Base-by-base conservation (phyloP, 352 stramenopile species). In the Pythium sp. region DNA sequence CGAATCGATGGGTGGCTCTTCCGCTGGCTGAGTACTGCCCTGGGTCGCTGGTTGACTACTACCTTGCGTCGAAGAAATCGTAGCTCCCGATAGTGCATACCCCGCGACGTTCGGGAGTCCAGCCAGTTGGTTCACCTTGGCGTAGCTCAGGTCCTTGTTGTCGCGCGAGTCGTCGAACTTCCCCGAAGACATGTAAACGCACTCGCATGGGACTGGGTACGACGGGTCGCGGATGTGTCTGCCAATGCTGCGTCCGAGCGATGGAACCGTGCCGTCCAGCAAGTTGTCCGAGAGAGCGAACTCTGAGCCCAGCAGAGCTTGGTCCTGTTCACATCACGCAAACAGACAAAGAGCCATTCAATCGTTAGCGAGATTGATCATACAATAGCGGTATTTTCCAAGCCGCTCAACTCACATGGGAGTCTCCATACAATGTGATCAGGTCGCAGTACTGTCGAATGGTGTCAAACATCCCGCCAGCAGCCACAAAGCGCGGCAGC, bases 391-490 rank as follows among this genome's bases (percentile, higher is more conserved):
- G 12, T 12, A 24, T 5, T 9, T 22, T 51, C 6, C 6, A 20
- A 22, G 2, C 5, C 18, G 5, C 11, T 51, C 43, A 51, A 9
- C 18, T 6, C n/a, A 65, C 64, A 49, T 65, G 53, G 4, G 62
- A 69, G 64, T 92, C 83, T 14, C 80, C 84, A 30, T 90, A 80
- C 24, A 92, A 65, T n/a, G 82, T 91, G 46, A 92, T 78, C 12
- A 72, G 62, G 4, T 67, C 38, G 36, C 71, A 79, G 41, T 89
- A 78, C 62, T 79, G 67, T 0, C 78, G 76, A 2, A 89, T 67
- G 5, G 73, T 64, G n/a, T 73, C 64, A 46, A 84, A 92, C 3
- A 64, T 70, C 11, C 73, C 73, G 5, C 62, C 78, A 12, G 70
- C 69, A 24, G 80, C 71, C n/a, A 74, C 62, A 38, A 91, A 92